Evolutionary conservation across 2,329 filamentous ascomycete species (phyloP), one percentile per base, ranked within the genome.

Genomic region (Aspergillus sojae): DNA sequence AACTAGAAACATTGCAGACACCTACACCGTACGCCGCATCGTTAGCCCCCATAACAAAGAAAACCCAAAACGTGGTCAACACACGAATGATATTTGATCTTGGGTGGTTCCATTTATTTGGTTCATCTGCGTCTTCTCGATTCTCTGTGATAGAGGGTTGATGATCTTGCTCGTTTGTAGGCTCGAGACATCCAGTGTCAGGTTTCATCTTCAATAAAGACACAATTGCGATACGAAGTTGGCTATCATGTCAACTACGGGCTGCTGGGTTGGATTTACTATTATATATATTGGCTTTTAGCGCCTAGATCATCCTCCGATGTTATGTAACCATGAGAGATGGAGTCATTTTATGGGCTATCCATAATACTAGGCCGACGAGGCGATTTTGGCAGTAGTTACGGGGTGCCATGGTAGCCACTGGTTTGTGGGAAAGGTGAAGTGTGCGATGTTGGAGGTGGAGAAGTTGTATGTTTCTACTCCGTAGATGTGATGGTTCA

Each of bases 11-110:
- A 41, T 41, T 5, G 39, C 1, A 41, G 39, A 4, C 19, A 77
- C 83, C 77, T 73, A 85, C 84, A 65, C 86, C 85, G 60, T 86
- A 86, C 14, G 84, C 84, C 2, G 84, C 82, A 73, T 88, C 86
- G 57, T 87, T 88, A 12, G 84, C 81, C 0, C 87, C 87, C 72
- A 86, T 83, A 1, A 86, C 81, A 5, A 86, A 69, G 64, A 89
- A 86, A 7, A 81, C 83, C 78, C 82, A 87, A 73, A 88, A 88
- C 0, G 84, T 82, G 0, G 86, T 80, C 2, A 79, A 75, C 1
- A 86, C 77, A 9, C 83, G 81, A 65, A 78, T 77, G 4, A 81
- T 76, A 62, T 86, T 88, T 1, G 74, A 73, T 12, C 75, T 80
- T 52, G 85, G 81, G 66, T 79, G 75, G 67, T 83, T 86, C 86